These are phyloP conservation scores for Colletotrichum caudatum DNA, from an alignment of 2,329 filamentous ascomycete genomes.

Conservation along the genomic window DNA sequence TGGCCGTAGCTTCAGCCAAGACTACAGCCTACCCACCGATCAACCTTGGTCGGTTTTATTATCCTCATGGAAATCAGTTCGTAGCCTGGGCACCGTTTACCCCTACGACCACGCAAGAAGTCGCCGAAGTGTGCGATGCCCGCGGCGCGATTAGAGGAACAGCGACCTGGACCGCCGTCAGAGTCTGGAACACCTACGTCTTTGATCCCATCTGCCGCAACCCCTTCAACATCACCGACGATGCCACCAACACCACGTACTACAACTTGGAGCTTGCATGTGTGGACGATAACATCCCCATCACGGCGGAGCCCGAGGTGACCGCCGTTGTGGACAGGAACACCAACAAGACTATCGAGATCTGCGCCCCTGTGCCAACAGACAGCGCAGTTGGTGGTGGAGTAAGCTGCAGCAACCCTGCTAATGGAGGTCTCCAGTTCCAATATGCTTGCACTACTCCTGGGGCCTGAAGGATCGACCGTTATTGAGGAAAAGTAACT, in stretches of 20 bases:
- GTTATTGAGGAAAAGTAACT: too few relatives aligned
- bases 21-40: conserved; percentile 22
- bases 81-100: conserved; percentile 31
- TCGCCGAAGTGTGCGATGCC: conserved; percentile 18
- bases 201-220: conserved; percentile 34
- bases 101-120: conserved; percentile 25
- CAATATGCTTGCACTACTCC: neutral
- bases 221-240: conserved; percentile 34
- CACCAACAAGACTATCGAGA: conserved; percentile 30
- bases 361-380: conserved; percentile 12
- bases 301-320: conserved; percentile 3
- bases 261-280: conserved; percentile 34
- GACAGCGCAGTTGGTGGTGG: neutral
- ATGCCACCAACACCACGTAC: conserved; percentile 22
- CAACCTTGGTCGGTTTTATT: conserved; percentile 27
- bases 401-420: neutral
- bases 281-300: conserved; percentile 25
- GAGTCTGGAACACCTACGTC: conserved; percentile 27
- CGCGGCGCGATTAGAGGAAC: conserved; percentile 28
- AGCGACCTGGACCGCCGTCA: conserved; percentile 30
- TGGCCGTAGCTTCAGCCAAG: conserved; percentile 19
- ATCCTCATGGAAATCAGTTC: conserved; percentile 24
- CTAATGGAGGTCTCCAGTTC: neutral
- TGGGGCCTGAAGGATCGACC: neutral
- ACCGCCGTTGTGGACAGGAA: conserved; percentile 29